Evolutionary conservation across 495 filamentous ascomycete species (phyloP).

Genomic region (Tuber indicum): DNA sequence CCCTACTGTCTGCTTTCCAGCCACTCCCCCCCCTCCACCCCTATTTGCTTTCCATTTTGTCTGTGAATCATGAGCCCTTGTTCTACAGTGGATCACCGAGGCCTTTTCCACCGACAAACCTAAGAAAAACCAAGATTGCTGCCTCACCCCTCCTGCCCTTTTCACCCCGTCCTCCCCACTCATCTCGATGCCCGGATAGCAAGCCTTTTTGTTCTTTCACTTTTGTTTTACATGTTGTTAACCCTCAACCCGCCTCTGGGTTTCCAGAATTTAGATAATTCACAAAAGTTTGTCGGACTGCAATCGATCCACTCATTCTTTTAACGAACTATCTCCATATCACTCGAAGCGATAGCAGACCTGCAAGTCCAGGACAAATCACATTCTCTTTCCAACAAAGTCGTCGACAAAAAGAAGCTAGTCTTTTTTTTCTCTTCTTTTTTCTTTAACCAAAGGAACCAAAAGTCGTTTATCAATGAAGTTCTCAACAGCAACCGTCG

Average conservation of each 20-base stretch:
- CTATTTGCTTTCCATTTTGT: background rate
- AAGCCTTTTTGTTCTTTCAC: background rate
- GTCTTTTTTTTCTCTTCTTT: background rate
- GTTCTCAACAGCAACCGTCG: conserved; percentile 47
- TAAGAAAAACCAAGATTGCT: background rate
- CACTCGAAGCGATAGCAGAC: conserved; percentile 11
- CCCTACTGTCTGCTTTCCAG: background rate
- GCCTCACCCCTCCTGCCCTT: background rate
- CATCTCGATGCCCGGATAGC: background rate
- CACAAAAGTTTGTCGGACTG: background rate
- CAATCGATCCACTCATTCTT: background rate
- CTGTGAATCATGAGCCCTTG: conserved; percentile 6
- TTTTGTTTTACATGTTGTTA: background rate
- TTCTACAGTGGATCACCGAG: background rate
- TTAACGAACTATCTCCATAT: conserved; percentile 20
- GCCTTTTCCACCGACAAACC: background rate
- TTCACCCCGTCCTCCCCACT: background rate
- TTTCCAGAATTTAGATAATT: conserved; percentile 4
- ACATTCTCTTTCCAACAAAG: conserved; percentile 13
- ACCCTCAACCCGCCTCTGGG: background rate
- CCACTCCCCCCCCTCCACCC: background rate
- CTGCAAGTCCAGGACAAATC: conserved; percentile 11
- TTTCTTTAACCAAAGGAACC: background rate
- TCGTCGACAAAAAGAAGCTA: conserved; percentile 8
- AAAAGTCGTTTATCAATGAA: conserved; percentile 42